Conservation (phyloP, 208 protist species). For the Leptomonas pyrrhocoris region DNA sequence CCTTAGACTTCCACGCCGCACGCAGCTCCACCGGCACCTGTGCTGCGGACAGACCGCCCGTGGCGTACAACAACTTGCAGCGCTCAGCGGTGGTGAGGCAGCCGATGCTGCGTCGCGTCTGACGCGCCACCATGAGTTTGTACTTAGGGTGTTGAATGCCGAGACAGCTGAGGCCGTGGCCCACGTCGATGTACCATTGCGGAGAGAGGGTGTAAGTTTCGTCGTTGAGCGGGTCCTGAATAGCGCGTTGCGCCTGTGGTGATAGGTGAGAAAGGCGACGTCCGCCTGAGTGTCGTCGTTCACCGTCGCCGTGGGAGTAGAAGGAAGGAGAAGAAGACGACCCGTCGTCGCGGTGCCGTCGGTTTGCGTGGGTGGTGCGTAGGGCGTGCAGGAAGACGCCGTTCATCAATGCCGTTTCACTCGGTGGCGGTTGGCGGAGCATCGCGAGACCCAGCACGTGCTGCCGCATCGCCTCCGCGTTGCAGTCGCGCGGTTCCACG, state of each 20-base stretch:
- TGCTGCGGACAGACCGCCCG: conserved; percentile 49
- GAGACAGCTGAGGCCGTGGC: conserved; percentile 76
- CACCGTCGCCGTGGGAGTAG: not conserved
- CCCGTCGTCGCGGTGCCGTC: not conserved
- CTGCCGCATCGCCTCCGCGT: conserved; percentile 59
- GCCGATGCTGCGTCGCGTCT: conserved; percentile 54
- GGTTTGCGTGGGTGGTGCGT: conserved; percentile 30
- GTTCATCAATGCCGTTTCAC: conserved; percentile 60
- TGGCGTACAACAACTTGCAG: conserved; percentile 82
- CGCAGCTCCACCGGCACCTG: conserved; percentile 53
- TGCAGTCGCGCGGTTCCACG: conserved; percentile 68
- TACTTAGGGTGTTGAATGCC: conserved; percentile 79
- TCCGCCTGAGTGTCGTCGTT: not conserved
- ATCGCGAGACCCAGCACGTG: conserved; percentile 83
- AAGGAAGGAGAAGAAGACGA: not conserved
- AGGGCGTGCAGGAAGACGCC: conserved; percentile 86
- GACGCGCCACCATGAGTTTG: conserved; percentile 73
- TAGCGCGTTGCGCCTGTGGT: conserved; percentile 7
- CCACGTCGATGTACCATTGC: conserved; percentile 83
- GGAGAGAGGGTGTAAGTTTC: conserved; percentile 46
- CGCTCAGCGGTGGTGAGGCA: conserved; percentile 59
- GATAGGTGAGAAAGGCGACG: not conserved
- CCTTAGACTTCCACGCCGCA: conserved; percentile 64
- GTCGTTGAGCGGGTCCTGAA: conserved; percentile 36
- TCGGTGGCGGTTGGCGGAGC: conserved; percentile 74